Evolutionary conservation across 2,329 filamentous ascomycete species (phyloP), one percentile per base, ranked within the genome.

Genomic region (Seiridium unicorne): DNA sequence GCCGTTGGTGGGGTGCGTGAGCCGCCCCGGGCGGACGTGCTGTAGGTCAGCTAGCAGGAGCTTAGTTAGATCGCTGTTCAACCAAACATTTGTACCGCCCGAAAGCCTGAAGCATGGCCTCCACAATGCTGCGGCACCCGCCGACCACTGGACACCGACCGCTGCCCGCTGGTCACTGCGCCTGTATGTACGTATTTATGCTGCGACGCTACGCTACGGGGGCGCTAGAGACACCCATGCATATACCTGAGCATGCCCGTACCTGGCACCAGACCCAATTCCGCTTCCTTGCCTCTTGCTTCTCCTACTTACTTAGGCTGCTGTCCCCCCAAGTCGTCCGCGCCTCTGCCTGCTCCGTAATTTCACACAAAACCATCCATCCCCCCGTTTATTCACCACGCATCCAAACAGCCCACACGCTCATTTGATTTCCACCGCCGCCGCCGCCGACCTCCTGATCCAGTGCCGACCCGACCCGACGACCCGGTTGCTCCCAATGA

Each of bases 241-340:
- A 35, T 49, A 49, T 49, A 31, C 46, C 46, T 5, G 49, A 34
- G 31, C 34, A 53, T 18, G 49, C 18, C 32, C n/a, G 49, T 53
- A 53, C 49, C 49, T 53, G 49, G 49, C 49, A 53, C 49, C 49
- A 53, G 49, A 35, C 49, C 49, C 49, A 26, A 53, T 53, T 18
- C 35, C 35, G 49, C 34, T 36, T 34, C 49, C 48, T n/a, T 32
- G 26, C 31, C 35, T 51, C 35, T 51, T 35, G 26, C 31, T 31
- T 31, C 47, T 49, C 9, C 26, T 31, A 10, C 53, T n/a, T 55
- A n/a, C 38, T 35, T 55, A 26, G 13, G 13, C 34, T 53, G 11
- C 11, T 38, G 31, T 8, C 49, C 35, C 34, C 35, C 49, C n/a
- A 13, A 40, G n/a, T 55, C 35, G 34, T 35, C 18, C 49, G 11